phyloP scores from a whole-genome alignment of 495 filamentous ascomycete species.

The Trichoderma asperelloides region DNA sequence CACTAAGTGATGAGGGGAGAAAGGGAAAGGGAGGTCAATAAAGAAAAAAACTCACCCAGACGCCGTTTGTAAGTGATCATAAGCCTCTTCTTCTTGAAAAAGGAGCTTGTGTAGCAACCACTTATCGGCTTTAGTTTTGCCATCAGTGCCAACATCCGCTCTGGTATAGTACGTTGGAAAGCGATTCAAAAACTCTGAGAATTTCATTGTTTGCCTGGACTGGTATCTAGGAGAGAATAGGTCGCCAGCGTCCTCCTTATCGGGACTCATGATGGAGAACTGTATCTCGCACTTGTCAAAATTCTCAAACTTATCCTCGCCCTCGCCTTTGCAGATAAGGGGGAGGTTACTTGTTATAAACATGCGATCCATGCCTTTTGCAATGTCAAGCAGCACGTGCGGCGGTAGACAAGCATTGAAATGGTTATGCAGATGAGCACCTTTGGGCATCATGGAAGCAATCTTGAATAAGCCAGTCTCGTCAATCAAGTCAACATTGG shows the following conservation, averaged over 20 bases:
- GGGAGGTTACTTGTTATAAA: conserved; percentile 41
- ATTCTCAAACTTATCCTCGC: conserved; percentile 19
- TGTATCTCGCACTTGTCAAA: conserved; percentile 35
- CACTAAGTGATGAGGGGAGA: neutral
- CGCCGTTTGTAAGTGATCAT: conserved; percentile 28
- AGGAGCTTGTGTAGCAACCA: conserved; percentile 43
- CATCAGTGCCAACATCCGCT: too few species aligned
- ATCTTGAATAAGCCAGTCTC: conserved; percentile 33
- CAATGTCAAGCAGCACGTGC: conserved; percentile 38
- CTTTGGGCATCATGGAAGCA: conserved; percentile 40
- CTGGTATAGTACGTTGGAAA: conserved; percentile 14
- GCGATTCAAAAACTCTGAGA: conserved; percentile 23
- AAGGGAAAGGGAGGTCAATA: too few species aligned
- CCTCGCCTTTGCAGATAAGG: conserved; percentile 13
- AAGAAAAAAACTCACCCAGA: conserved; percentile 23
- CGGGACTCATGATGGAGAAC: conserved; percentile 36
- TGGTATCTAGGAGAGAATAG: conserved; percentile 20
- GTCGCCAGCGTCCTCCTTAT: conserved; percentile 15
- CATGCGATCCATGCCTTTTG: conserved; percentile 41
- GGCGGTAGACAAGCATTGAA: conserved; percentile 47
- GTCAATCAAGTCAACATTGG: conserved; percentile 38
- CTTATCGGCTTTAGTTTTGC: conserved; percentile 15
- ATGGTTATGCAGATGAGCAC: conserved; percentile 47
- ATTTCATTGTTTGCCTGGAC: conserved; percentile 26
- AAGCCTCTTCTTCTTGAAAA: conserved; percentile 39